phyloP scores from a whole-genome alignment of 2,329 filamentous ascomycete species.

The Meredithiella fracta region DNA sequence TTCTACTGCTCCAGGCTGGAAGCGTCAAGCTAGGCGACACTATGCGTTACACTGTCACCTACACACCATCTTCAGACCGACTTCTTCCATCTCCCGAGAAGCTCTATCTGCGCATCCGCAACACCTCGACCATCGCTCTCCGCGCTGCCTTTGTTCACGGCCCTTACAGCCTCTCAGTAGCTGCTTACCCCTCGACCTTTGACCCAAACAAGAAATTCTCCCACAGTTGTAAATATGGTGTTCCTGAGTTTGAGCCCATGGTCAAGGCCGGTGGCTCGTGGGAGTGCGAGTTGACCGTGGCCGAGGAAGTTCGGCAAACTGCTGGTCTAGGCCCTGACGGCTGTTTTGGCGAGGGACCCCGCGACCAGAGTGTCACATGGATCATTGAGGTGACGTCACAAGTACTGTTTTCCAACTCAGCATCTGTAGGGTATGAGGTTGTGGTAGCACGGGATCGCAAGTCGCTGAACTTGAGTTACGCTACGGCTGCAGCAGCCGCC shows the following conservation, averaged over 20 bases:
- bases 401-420: constrained; percentile 81
- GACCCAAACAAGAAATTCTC: constrained; percentile 66
- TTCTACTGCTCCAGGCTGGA: constrained; percentile 79
- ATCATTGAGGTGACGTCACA: constrained; percentile 83
- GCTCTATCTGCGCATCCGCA: constrained; percentile 76
- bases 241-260: constrained; percentile 88
- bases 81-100: constrained; percentile 72
- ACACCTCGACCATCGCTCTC: constrained; percentile 76
- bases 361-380: constrained; percentile 55
- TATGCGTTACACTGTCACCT: constrained; percentile 80
- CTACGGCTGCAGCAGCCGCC: constrained; percentile 28
- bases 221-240: constrained; percentile 51
- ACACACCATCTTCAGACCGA: constrained; percentile 74
- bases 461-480: constrained; percentile 50
- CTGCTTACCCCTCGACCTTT: constrained; percentile 71
- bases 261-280: constrained; percentile 85
- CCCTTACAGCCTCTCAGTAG: constrained; percentile 77
- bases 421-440: constrained; percentile 75
- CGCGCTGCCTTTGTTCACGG: constrained; percentile 94
- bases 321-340: constrained; percentile 33
- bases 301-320: constrained; percentile 55
- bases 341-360: constrained; percentile 28
- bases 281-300: constrained; percentile 64
- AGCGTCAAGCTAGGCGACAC: constrained; percentile 90
- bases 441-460: constrained; percentile 73